Conservation (phyloP, 768 basidiomycete species). For the Multifurca ochricompacta region DNA sequence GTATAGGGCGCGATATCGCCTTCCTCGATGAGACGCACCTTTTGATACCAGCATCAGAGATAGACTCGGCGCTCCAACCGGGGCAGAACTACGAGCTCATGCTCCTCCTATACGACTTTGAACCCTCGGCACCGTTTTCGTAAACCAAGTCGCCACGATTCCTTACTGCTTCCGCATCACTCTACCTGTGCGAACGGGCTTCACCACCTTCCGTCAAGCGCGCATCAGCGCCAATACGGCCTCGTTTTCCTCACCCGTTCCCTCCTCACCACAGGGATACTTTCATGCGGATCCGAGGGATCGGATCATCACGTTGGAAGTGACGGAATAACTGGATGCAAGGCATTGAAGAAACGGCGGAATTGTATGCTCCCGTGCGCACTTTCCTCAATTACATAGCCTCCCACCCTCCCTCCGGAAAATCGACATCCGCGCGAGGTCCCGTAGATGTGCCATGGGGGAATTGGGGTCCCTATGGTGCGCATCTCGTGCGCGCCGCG, state of each 20-base stretch:
- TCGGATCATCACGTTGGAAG: slow-evolving; percentile 7
- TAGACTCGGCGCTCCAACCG: slow-evolving; percentile 1
- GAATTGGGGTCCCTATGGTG: slow-evolving; percentile 7
- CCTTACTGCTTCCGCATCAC: slow-evolving; percentile 5
- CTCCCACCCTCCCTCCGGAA: not conserved
- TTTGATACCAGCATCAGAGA: slow-evolving; percentile 1
- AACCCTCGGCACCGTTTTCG: not conserved
- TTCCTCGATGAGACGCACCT: slow-evolving; percentile 12
- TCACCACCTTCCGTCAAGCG: not conserved
- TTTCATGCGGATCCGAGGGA: slow-evolving; percentile 9
- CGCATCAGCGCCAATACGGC: slow-evolving; percentile 6
- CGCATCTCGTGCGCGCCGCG: slow-evolving; percentile 1
- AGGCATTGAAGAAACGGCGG: not conserved
- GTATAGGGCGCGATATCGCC: slow-evolving; percentile 1
- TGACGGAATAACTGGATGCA: slow-evolving; percentile 8
- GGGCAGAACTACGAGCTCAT: slow-evolving; percentile 4
- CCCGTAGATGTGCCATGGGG: slow-evolving; percentile 7
- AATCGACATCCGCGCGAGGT: not conserved
- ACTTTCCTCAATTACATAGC: slow-evolving; percentile 13
- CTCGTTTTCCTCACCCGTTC: slow-evolving; percentile 2
- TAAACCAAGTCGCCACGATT: not conserved
- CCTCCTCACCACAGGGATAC: not conserved
- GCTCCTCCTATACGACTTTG: slow-evolving; percentile 2
- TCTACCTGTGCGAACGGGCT: slow-evolving; percentile 5
- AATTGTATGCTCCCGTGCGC: slow-evolving; percentile 1